Base-by-base conservation (phyloP, 2,329 filamentous ascomycete species). In the Drechslerella coelobrocha region DNA sequence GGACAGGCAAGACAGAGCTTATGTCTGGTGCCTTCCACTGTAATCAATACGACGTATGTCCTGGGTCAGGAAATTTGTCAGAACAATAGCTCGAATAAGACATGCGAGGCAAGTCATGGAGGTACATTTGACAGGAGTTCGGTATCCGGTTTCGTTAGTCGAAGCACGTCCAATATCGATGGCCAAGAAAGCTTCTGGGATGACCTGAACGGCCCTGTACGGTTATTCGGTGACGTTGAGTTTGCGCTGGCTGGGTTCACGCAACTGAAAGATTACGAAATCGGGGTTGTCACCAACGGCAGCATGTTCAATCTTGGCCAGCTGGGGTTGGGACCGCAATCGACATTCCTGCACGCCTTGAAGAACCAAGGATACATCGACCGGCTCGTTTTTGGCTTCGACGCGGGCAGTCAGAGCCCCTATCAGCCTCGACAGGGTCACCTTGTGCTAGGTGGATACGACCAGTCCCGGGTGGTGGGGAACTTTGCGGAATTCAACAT, bases 401-500 rank as follows among this genome's bases (percentile, higher is more conserved):
- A 69, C 39, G 65, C 65, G 14, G 65, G 65, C 26, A 69, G 65
- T 45, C 65, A 69, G 27, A 69, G 65, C 27, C 65, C 65, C 10
- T 69, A 69, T 34, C 53, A 57, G 14, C 52, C 65, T 29, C 65
- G 65, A 3, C 57, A 55, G 8, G 65, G 65, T 12, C 56, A 69
- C 19, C 53, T 69, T 4, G 65, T 69, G 12, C 29, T 69, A 19
- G 65, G 65, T 17, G 65, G 65, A 21, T 69, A 69, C 52, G 65
- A 69, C 29, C 65, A 69, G 45, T 60, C 65, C 9, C 65, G 65
- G 4, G 65, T 69, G 8, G 24, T 37, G 23, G 65, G 65, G 5
- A 62, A 57, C 19, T 69, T 69, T 43, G 55, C 47, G 12, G 65
- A 69, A 50, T 69, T 69, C 34, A 52, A 69, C 29, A 69, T 69